phyloP scores from a whole-genome alignment of 2,329 filamentous ascomycete genomes.

The Fusarium metavorans region DNA sequence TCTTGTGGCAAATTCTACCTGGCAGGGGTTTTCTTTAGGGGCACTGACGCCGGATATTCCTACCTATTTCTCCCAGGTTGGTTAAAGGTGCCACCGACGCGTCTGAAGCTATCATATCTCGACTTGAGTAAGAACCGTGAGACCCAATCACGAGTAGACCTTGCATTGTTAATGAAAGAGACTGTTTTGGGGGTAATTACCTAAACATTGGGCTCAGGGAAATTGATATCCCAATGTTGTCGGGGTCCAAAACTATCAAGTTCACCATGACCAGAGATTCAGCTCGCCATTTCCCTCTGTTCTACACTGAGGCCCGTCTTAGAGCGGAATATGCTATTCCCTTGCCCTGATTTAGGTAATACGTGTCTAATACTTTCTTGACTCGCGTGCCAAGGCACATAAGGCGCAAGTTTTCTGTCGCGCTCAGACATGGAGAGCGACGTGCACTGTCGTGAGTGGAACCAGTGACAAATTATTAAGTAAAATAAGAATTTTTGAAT shows the following conservation, averaged over 20 bases:
- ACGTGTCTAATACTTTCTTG: neutral
- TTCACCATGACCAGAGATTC: neutral
- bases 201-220: neutral
- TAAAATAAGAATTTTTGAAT: neutral
- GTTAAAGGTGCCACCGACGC: neutral
- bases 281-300: neutral
- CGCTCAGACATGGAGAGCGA: neutral
- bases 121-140: neutral
- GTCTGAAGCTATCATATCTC: neutral
- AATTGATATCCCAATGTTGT: neutral
- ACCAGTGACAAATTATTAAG: neutral
- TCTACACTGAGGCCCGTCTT: neutral
- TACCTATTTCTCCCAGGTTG: neutral
- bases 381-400: neutral
- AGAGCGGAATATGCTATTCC: accelerated
- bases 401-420: neutral
- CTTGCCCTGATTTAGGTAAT: neutral
- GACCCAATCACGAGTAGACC: neutral
- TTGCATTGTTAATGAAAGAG: neutral
- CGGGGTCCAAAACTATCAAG: neutral
- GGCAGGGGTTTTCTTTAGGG: neutral
- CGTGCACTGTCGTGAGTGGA: neutral
- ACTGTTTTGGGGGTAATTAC: neutral
- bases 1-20: neutral
- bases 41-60: neutral